phyloP scores from a whole-genome alignment of 2,329 filamentous ascomycete species.

The Davidsoniella australis region DNA sequence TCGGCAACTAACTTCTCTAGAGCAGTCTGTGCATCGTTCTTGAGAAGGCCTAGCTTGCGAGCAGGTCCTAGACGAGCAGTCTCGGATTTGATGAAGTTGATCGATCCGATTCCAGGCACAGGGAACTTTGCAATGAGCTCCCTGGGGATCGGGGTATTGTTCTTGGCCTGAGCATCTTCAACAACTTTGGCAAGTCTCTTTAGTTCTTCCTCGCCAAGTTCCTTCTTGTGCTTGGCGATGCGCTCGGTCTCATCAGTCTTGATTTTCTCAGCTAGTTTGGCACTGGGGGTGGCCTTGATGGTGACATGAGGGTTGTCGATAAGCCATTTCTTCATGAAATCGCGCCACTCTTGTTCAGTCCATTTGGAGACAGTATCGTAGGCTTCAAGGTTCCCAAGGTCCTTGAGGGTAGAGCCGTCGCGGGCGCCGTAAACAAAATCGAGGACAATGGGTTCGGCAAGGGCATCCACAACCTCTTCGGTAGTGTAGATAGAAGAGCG shows the following conservation, averaged over 20 bases:
- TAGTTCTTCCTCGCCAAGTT: slow-evolving; percentile 68
- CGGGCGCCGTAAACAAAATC: slow-evolving; percentile 83
- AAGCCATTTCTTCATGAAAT: slow-evolving; percentile 70
- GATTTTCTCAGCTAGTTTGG: slow-evolving; percentile 59
- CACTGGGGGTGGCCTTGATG: slow-evolving; percentile 72
- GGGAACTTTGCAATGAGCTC: slow-evolving; percentile 66
- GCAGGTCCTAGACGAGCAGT: slow-evolving; percentile 73
- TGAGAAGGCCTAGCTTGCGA: slow-evolving; percentile 45
- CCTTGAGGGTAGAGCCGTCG: slow-evolving; percentile 58
- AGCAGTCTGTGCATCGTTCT: slow-evolving; percentile 55
- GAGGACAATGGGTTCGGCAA: slow-evolving; percentile 70
- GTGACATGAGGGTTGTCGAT: slow-evolving; percentile 74
- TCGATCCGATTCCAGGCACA: slow-evolving; percentile 74
- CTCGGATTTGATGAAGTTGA: slow-evolving; percentile 81
- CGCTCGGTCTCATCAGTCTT: slow-evolving; percentile 68
- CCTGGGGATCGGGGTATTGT: slow-evolving; percentile 70
- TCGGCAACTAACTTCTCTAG: slow-evolving; percentile 45
- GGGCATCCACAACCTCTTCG: slow-evolving; percentile 66
- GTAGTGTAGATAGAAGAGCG: slow-evolving; percentile 70
- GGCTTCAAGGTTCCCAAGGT: slow-evolving; percentile 38
- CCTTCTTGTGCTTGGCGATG: slow-evolving; percentile 59
- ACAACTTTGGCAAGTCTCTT: slow-evolving; percentile 57
- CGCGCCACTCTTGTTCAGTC: slow-evolving; percentile 70
- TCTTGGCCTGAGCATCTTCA: slow-evolving; percentile 70
- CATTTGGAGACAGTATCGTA: slow-evolving; percentile 60